Percentiles rank a stretch among this genome's conserved stretches.
phyloP scores from a whole-genome alignment of 495 filamentous ascomycete genomes.

The Penicillium odoratum region DNA sequence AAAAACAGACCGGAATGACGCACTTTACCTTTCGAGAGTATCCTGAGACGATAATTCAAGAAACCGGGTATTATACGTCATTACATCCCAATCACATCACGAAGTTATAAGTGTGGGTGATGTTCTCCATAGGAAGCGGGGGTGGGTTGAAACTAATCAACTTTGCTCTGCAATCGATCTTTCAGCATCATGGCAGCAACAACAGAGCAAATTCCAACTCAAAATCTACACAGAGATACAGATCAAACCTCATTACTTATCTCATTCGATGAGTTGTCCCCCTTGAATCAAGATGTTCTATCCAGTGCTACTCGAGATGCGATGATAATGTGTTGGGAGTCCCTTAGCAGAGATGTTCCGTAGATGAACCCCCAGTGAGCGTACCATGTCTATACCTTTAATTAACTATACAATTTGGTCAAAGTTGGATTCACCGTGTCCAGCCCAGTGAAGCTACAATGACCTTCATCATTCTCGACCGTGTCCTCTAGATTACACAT shows the following conservation, averaged over 20 bases:
- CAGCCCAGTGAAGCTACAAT: slow-evolving; percentile 15
- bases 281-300: slow-evolving; percentile 43
- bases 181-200: not conserved
- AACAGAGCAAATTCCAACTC: not conserved
- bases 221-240: not conserved
- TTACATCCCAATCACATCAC: not conserved
- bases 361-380: too few species aligned
- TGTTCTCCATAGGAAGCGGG: not conserved
- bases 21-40: not conserved
- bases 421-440: slow-evolving; percentile 11
- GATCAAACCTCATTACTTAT: not conserved
- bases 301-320: too few species aligned
- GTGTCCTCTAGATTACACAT: not conserved
- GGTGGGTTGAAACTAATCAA: not conserved
- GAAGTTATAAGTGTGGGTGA: not conserved
- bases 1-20: not conserved
- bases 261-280: slow-evolving; percentile 61
- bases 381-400: too few species aligned
- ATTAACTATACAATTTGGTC: slow-evolving; percentile 14
- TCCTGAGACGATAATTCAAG: not conserved
- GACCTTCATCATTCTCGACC: slow-evolving; percentile 2
- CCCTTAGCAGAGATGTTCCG: too few species aligned
- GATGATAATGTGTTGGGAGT: too few species aligned
- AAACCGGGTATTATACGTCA: not conserved
- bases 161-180: not conserved